A percentile compares a stretch with the other conserved stretches of the same genome.
phyloP scores from a whole-genome alignment of 1,284 basidiomycete species.

The Xerocomus minutiporus region DNA sequence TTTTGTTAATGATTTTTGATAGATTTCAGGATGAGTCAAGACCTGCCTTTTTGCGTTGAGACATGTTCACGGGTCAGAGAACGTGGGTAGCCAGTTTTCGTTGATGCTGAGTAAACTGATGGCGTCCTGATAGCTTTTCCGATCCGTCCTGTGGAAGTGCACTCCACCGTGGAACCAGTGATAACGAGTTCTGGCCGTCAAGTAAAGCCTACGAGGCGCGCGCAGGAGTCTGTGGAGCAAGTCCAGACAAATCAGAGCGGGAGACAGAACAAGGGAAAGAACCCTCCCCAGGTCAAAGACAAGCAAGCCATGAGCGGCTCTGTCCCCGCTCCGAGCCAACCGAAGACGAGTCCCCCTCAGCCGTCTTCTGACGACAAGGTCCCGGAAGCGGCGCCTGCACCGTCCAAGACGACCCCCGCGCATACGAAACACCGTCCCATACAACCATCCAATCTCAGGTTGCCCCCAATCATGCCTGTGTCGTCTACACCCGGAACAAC shows the following conservation, averaged over 20 bases:
- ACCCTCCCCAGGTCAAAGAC: neutral
- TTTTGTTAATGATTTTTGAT: neutral
- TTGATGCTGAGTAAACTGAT: slow-evolving; percentile 9
- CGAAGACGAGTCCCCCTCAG: neutral
- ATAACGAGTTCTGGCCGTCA: slow-evolving; percentile 25
- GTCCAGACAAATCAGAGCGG: neutral
- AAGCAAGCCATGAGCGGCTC: neutral
- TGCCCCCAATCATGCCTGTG: neutral
- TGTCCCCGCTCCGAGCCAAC: neutral
- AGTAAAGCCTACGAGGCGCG: slow-evolving; percentile 21
- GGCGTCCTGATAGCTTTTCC: slow-evolving; percentile 12
- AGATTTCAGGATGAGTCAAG: slow-evolving; percentile 33
- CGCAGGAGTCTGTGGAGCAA: slow-evolving; percentile 7
- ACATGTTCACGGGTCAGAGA: slow-evolving; percentile 25
- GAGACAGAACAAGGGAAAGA: slow-evolving; percentile 5
- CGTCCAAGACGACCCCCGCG: neutral
- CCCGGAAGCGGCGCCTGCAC: neutral
- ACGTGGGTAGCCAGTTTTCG: slow-evolving; percentile 15
- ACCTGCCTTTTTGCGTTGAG: slow-evolving; percentile 29
- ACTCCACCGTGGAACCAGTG: slow-evolving; percentile 5
- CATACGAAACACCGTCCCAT: slow-evolving; percentile 2
- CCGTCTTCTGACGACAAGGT: neutral
- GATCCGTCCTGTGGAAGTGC: slow-evolving; percentile 6
- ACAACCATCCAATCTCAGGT: slow-evolving; percentile 15
- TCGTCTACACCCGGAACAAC: neutral